phyloP scores from a whole-genome alignment of 179 eudicot genomes.

The Nepenthes alata region DNA sequence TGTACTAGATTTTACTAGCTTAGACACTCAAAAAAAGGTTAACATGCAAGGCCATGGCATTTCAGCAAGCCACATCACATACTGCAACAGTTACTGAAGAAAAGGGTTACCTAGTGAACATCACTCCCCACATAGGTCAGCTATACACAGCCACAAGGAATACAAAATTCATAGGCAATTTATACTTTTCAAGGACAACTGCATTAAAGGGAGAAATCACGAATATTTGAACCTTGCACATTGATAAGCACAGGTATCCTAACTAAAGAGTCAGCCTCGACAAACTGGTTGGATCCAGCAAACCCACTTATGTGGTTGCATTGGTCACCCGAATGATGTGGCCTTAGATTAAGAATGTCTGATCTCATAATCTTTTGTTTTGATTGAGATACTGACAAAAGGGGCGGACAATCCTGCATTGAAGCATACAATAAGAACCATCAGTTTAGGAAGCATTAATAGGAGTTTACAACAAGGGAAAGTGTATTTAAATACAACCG shows the following conservation, averaged over 20 bases:
- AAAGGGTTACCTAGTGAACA: too few relatives aligned
- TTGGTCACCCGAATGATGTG: slow-evolving; percentile 18
- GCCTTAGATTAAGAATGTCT: slow-evolving; percentile 15
- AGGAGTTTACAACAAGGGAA: too few relatives aligned
- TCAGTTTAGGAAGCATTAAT: too few relatives aligned
- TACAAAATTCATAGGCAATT: not conserved
- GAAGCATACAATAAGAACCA: too few relatives aligned
- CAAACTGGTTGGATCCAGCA: slow-evolving; percentile 17
- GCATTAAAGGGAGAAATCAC: not conserved
- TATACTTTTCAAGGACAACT: too few relatives aligned
- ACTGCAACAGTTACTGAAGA: too few relatives aligned
- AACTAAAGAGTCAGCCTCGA: slow-evolving; percentile 19
- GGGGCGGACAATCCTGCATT: slow-evolving; percentile 31
- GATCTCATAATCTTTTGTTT: slow-evolving; percentile 29
- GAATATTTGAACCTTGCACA: slow-evolving; percentile 31
- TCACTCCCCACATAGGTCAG: too few relatives aligned
- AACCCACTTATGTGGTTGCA: slow-evolving; percentile 23
- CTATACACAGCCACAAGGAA: not conserved
- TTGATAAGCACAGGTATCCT: slow-evolving; percentile 28
- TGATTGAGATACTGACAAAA: slow-evolving; percentile 23
- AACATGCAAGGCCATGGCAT: too few relatives aligned
- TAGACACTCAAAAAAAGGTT: too few relatives aligned
- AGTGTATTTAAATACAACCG: too few relatives aligned
- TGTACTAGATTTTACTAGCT: too few relatives aligned
- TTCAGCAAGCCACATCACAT: too few relatives aligned